Percentiles rank a stretch among this genome's conserved stretches.
Evolutionary conservation across 345 rosid species (phyloP).

Genomic region (Passiflora organensis): DNA sequence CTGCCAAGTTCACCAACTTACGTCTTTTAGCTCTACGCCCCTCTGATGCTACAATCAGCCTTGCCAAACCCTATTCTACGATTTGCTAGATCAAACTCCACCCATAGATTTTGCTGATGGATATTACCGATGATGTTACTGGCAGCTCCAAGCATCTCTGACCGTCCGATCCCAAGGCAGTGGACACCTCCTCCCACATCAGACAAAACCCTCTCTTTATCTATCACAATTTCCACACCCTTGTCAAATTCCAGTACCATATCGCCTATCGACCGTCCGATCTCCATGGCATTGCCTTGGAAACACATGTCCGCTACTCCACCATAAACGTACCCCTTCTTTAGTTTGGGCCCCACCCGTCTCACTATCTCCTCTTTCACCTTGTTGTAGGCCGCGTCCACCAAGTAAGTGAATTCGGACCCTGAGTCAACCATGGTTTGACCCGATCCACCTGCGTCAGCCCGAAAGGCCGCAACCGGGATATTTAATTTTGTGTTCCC

Average conservation of each 20-base stretch:
- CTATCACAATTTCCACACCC: slow-evolving; percentile 59
- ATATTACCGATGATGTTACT: slow-evolving; percentile 83
- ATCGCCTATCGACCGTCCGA: slow-evolving; percentile 65
- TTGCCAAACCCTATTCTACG: slow-evolving; percentile 18
- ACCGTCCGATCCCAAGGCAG: slow-evolving; percentile 77
- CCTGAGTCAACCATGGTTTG: slow-evolving; percentile 92
- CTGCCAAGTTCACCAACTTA: too few species aligned
- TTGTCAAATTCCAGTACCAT: slow-evolving; percentile 55
- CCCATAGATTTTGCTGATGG: slow-evolving; percentile 89
- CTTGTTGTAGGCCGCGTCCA: slow-evolving; percentile 63
- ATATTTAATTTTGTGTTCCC: slow-evolving; percentile 43
- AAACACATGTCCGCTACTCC: slow-evolving; percentile 76
- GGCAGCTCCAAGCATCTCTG: slow-evolving; percentile 61
- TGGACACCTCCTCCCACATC: slow-evolving; percentile 62
- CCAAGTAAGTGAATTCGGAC: slow-evolving; percentile 77
- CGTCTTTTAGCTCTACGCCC: too few species aligned
- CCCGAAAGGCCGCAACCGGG: slow-evolving; percentile 44
- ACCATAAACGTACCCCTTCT: slow-evolving; percentile 59
- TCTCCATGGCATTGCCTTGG: slow-evolving; percentile 28
- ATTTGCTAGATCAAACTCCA: slow-evolving; percentile 56
- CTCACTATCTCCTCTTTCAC: slow-evolving; percentile 53
- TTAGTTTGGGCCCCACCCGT: slow-evolving; percentile 50
- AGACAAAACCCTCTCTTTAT: slow-evolving; percentile 40
- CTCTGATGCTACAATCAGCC: slow-evolving; percentile 17
- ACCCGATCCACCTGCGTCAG: slow-evolving; percentile 80